Conservation (phyloP, 2,329 filamentous ascomycete genomes). For the Cyphellophora attinorum region DNA sequence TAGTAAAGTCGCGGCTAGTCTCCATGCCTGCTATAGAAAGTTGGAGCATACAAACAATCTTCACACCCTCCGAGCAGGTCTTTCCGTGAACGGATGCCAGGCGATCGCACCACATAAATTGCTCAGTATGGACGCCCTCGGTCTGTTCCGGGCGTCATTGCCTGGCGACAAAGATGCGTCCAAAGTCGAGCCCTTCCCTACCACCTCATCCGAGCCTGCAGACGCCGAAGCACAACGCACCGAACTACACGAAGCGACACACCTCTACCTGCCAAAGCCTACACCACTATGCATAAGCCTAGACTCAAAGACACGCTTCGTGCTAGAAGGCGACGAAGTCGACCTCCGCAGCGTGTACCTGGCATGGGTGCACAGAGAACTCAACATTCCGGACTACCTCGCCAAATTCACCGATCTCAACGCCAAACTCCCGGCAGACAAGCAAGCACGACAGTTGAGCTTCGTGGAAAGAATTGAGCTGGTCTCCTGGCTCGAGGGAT, state of each 20-base stretch:
- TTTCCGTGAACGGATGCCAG: too few species aligned
- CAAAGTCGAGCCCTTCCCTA: conserved; percentile 60
- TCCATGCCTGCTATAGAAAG: too few species aligned
- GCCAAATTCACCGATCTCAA: conserved; percentile 71
- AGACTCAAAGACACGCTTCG: conserved; percentile 71
- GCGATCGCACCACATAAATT: too few species aligned
- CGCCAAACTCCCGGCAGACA: conserved; percentile 53
- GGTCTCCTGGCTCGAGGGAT: conserved; percentile 86
- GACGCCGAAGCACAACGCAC: conserved; percentile 51
- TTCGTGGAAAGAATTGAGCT: conserved; percentile 89
- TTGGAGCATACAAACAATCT: too few species aligned
- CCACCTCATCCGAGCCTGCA: conserved; percentile 55
- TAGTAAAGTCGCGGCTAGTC: too few species aligned
- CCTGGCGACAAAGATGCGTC: conserved; percentile 72
- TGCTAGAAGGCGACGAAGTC: conserved; percentile 52
- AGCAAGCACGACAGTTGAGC: conserved; percentile 73
- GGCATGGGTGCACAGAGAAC: conserved; percentile 88
- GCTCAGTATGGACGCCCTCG: conserved; percentile 70
- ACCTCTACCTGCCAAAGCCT: conserved; percentile 60
- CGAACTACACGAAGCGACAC: conserved; percentile 63
- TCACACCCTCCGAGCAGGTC: too few species aligned
- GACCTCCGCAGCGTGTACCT: conserved; percentile 94
- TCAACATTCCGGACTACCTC: conserved; percentile 84
- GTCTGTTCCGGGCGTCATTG: conserved; percentile 75
- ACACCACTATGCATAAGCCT: conserved; percentile 57